Evolutionary conservation across 164 flowering plant genomes (phyloP).

Genomic region (Vitis rotundifolia): DNA sequence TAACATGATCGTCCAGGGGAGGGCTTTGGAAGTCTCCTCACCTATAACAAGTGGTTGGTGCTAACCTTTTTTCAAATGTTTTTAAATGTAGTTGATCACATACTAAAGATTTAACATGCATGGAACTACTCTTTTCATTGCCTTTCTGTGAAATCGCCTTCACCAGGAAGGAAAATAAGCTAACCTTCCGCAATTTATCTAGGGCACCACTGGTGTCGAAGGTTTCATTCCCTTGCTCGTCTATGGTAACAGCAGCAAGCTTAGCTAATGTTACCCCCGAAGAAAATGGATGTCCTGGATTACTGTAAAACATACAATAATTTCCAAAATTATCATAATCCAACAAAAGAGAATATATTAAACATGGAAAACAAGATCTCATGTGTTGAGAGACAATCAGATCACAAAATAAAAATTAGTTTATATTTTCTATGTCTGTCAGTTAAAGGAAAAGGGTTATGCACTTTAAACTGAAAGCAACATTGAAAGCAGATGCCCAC

Average conservation of each 20-base stretch:
- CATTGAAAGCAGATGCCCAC: constrained; percentile 11
- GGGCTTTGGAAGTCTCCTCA: too few species aligned
- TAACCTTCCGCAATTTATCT: constrained; percentile 92
- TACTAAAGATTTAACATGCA: not conserved
- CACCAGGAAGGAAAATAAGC: constrained; percentile 10
- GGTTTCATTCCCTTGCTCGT: constrained; percentile 95
- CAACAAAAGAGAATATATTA: too few species aligned
- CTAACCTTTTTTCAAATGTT: too few species aligned
- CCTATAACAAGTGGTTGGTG: too few species aligned
- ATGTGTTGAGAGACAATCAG: constrained; percentile 1
- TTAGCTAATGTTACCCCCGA: constrained; percentile 88
- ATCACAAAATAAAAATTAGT: not conserved
- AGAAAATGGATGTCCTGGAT: constrained; percentile 88
- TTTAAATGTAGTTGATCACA: not conserved
- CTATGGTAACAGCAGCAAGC: constrained; percentile 98
- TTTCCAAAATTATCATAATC: not conserved
- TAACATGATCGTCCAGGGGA: too few species aligned
- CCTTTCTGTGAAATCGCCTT: not conserved
- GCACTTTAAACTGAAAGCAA: not conserved
- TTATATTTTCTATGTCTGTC: too few species aligned
- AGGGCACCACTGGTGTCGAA: constrained; percentile 97
- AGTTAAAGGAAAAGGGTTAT: too few species aligned
- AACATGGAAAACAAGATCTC: not conserved
- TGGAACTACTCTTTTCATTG: not conserved
- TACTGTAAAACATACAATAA: constrained; percentile 45